Base-by-base conservation (phyloP, 495 filamentous ascomycete genomes). In the Xylaria sp. region DNA sequence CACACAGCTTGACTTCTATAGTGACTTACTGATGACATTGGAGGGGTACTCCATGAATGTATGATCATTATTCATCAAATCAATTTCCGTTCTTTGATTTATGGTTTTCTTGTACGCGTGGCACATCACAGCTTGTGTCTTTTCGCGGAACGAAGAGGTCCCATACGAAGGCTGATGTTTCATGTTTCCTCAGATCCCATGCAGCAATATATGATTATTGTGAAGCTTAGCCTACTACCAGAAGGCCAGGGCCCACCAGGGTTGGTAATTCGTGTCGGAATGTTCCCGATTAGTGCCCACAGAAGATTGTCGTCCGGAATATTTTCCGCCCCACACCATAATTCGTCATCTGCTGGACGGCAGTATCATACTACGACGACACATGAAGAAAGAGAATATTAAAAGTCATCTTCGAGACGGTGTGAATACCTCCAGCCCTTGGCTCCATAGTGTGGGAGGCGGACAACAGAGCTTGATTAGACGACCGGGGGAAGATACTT, bases 251-350 rank as follows among this genome's bases (percentile, higher is more conserved):
- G 53, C 53, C 53, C 29, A 53, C 48, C 14, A 2, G 14, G 12
- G 29, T 35, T 35, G 53, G 53, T 57, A 3, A 57, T 57, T 29
- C 53, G 53, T 33, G 53, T 57, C 53, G 53, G 53, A 57, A 57
- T 57, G 53, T 15, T 57, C 29, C 53, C 53, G 53, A 57, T 57
- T 57, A 33, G 53, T 57, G 26, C 24, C 53, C 53, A 57, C 26
- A 35, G 29, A 57, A 5, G 53, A 57, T 57, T 29, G 12, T 15
- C 53, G 17, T 31, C 11, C 53, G n/a, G 53, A 6, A 57, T 31
- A 33, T 19, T 5, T 33, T 11, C 14, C 14, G 24, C 53, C 24
- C 53, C 53, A 35, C 29, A 57, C 21, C 53, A 26, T 29, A 29
- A 33, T 19, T 15, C 24, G 24, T 35, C 29, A 57, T 19, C n/a